phyloP scores from a whole-genome alignment of 306 rosid species.

The Quercus dentata region DNA sequence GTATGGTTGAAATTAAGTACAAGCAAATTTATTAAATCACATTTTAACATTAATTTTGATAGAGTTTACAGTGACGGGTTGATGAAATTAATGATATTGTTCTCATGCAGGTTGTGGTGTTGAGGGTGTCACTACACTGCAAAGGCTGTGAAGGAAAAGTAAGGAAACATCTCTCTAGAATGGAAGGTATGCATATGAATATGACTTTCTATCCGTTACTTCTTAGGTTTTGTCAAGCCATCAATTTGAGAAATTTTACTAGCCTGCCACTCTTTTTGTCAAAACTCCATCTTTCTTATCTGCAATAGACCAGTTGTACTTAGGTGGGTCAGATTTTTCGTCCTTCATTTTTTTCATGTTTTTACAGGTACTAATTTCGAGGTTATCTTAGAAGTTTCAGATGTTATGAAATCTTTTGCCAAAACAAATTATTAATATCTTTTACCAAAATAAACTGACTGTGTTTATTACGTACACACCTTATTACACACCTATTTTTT shows the following conservation, averaged over 20 bases:
- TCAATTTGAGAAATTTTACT: background rate
- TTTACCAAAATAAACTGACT: no score
- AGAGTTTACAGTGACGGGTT: background rate
- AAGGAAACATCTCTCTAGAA: constrained; percentile 86
- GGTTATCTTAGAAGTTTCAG: no score
- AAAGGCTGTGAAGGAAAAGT: constrained; percentile 94
- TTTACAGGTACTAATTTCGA: no score
- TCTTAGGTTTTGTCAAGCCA: background rate
- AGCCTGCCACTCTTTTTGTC: no score
- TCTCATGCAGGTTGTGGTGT: constrained; percentile 81
- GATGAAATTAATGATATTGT: constrained; percentile 9
- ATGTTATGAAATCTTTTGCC: no score
- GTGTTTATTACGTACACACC: no score
- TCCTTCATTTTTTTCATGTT: no score
- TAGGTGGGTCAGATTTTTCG: no score
- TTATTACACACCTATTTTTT: no score
- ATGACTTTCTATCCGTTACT: background rate
- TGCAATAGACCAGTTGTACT: no score
- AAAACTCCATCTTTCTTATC: no score
- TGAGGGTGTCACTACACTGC: constrained; percentile 95
- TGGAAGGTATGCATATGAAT: constrained; percentile 53
- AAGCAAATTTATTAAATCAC: background rate
- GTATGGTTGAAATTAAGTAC: background rate
- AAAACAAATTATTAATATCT: no score
- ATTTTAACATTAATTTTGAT: background rate